These are phyloP conservation scores for Lasiodiplodia hormozganensis DNA, from an alignment of 2,329 filamentous ascomycete species.

Conservation along the genomic window DNA sequence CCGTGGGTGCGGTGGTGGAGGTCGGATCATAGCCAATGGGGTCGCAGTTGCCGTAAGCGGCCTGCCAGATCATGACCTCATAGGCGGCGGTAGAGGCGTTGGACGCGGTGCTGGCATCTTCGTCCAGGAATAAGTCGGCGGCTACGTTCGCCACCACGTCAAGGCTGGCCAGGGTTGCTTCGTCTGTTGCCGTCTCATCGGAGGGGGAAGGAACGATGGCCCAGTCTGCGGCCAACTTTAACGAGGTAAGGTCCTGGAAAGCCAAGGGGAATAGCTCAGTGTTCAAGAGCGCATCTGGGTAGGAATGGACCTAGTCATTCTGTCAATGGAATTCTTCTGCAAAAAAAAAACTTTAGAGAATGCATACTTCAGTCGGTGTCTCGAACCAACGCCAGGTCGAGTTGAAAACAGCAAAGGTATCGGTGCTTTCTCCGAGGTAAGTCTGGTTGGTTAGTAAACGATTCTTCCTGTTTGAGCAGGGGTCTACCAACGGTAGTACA, in stretches of 20 bases:
- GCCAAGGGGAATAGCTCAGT: conserved; percentile 21
- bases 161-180: conserved; percentile 15
- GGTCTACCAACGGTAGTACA: conserved; percentile 27
- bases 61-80: conserved; percentile 31
- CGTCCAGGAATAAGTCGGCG: conserved; percentile 29
- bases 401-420: conserved; percentile 24
- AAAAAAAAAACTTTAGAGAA: too few species aligned
- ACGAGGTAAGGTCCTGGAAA: conserved; percentile 16
- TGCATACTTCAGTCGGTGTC: neutral
- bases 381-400: conserved; percentile 29
- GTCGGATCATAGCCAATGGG: conserved; percentile 25
- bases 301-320: conserved; percentile 26
- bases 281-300: conserved; percentile 29
- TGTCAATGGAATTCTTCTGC: neutral
- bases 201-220: conserved; percentile 22
- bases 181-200: conserved; percentile 3
- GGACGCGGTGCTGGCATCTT: conserved; percentile 14
- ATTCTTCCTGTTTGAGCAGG: neutral
- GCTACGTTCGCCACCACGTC: conserved; percentile 29
- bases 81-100: conserved; percentile 22
- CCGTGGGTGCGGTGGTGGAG: neutral
- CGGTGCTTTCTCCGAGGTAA: conserved; percentile 15
- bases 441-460: neutral
- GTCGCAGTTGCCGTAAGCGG: conserved; percentile 27
- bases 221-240: conserved; percentile 23